Evolutionary conservation across 208 protist species (phyloP), one percentile per base, ranked within the genome.

Genomic region (Spongospora subterranea): DNA sequence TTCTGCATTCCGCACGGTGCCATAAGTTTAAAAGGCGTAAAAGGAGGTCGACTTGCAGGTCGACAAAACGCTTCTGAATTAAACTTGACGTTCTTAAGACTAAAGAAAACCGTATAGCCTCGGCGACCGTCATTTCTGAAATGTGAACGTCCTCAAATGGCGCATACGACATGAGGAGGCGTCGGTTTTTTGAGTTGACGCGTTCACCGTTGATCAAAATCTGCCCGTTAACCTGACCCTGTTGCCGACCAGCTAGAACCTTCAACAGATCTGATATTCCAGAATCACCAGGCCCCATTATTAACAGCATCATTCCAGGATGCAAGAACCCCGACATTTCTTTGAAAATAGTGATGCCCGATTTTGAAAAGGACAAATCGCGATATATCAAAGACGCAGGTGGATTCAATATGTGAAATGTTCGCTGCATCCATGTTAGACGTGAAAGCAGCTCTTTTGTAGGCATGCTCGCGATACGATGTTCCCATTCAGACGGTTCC

Each of bases 11-110:
- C 20, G 54, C 54, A 29, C 17, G 17, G 54, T 65, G 54, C 54
- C 29, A 32, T 29, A 65, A 29, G 54, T 65, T 65, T 29, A 65
- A 65, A 32, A 65, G 54, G 54, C 29, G 17, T 29, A 65, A 29
- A 17, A 65, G 54, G 20, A 65, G 54, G 20, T 65, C 54, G 54
- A 65, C 54, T 65, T 65, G 54, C 54, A 65, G 54, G 29, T 65
- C 54, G 29, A 65, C 20, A 29, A 65, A 65, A 17, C 20, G 20
- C 54, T 65, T 65, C 54, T 17, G 54, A 32, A 65, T 65, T 65
- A 65, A 29, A 29, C 54, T 65, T 29, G 54, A 65, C 54, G 54
- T 65, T 17, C 54, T 17, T 29, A 65, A 29, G 20, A 65, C 54
- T 29, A 65, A 29, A 65, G 54, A 65, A 29, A 65, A 65, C 54